A percentile compares a stretch with the other conserved stretches of the same genome.
Conservation (phyloP, 2,329 filamentous ascomycete species). For the Colletotrichum musae region DNA sequence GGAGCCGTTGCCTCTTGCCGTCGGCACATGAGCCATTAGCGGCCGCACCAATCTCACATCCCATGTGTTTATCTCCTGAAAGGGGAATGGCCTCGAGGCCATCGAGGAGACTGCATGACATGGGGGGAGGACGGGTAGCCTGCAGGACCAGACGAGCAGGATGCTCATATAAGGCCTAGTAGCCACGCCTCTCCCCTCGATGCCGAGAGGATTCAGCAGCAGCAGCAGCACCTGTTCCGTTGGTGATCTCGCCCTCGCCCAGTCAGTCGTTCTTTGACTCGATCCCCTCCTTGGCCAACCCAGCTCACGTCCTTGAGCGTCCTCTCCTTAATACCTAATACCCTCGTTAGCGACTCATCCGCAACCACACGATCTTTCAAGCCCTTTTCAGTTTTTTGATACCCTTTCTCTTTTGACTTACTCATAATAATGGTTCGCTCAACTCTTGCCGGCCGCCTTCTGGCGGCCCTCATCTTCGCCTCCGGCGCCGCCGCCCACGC, state of each 20-base stretch:
- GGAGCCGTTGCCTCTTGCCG: neutral
- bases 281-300: conserved; percentile 2
- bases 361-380: conserved; percentile 3
- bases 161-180: conserved; percentile 30
- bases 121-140: neutral
- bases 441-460: conserved; percentile 21
- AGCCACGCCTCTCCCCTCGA: neutral
- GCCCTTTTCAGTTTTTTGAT: conserved; percentile 5
- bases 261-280: conserved; percentile 8
- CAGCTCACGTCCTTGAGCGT: conserved; percentile 27
- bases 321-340: conserved; percentile 24
- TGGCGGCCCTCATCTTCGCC: conserved; percentile 31
- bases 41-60: conserved; percentile 10
- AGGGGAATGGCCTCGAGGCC: neutral
- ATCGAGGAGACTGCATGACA: neutral
- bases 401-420: neutral
- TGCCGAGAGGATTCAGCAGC: conserved; percentile 8
- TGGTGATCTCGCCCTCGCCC: conserved; percentile 19
- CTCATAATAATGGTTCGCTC: conserved; percentile 33
- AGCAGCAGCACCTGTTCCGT: conserved; percentile 29
- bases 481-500: conserved; percentile 29
- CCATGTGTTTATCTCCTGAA: neutral
- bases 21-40: conserved; percentile 21
- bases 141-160: neutral
- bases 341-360: neutral